A percentile compares a stretch with the other conserved stretches of the same genome.
Evolutionary conservation across 108 stramenopile species (phyloP).

Genomic region (Aurantiochytrium sp.): DNA sequence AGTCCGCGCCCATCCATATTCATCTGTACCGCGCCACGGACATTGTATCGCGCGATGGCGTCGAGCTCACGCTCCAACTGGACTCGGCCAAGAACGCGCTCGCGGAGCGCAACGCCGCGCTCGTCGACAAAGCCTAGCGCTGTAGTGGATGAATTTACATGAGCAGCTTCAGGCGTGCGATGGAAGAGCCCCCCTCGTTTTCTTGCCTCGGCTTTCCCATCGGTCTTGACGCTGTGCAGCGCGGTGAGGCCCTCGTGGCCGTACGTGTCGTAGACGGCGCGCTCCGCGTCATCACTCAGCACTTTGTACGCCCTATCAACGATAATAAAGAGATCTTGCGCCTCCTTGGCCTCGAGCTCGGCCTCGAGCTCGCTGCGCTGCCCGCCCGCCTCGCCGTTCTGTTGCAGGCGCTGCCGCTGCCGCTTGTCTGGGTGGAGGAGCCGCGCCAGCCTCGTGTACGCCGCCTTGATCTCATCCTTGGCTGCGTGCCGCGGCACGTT

Average conservation of each 20-base stretch:
- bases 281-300: conserved; percentile 66
- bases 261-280: conserved; percentile 79
- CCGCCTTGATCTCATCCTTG: conserved; percentile 75
- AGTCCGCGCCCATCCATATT: not conserved
- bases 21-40: conserved; percentile 3
- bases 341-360: not conserved
- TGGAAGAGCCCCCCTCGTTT: not conserved
- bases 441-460: conserved; percentile 78
- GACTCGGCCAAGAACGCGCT: not conserved
- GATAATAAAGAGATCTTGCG: conserved; percentile 14
- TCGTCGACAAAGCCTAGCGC: not conserved
- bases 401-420: conserved; percentile 71
- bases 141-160: not conserved
- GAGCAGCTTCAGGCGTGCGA: not conserved
- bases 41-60: conserved; percentile 10
- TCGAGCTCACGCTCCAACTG: conserved; percentile 13
- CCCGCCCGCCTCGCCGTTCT: conserved; percentile 83
- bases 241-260: conserved; percentile 67
- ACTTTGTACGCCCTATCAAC: not conserved
- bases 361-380: not conserved
- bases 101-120: not conserved
- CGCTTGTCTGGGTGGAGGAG: conserved; percentile 96
- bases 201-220: not conserved
- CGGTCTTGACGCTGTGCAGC: not conserved
- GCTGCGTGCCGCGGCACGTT: conserved; percentile 56